Evolutionary conservation across 176 grass and related monocot species (phyloP).

Genomic region (Raddia guianensis): DNA sequence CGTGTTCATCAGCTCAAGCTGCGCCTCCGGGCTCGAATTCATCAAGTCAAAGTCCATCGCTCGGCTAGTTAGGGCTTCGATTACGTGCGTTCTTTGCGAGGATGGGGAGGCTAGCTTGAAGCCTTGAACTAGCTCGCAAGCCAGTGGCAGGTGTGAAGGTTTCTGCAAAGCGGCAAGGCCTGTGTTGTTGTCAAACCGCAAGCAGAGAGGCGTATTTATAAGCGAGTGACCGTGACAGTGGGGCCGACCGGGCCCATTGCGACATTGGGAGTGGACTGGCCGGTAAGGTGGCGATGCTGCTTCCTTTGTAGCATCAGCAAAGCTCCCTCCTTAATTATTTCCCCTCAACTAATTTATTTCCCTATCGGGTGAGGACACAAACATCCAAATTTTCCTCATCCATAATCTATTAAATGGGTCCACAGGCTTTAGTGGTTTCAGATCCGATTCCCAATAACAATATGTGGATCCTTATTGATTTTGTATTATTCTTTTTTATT

Average conservation of each 20-base stretch:
- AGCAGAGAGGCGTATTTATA: conserved; percentile 67
- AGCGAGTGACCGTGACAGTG: conserved; percentile 21
- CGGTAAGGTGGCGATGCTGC: conserved; percentile 8
- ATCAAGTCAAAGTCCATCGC: conserved; percentile 72
- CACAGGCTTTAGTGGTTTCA: no score
- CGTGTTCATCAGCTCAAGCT: conserved; percentile 80
- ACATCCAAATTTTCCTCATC: no score
- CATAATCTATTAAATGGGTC: no score
- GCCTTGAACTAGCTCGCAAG: conserved; percentile 22
- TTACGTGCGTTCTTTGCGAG: background rate
- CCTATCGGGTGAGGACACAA: background rate
- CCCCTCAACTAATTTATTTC: background rate
- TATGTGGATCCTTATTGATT: no score
- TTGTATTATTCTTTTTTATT: no score
- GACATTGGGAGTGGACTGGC: conserved; percentile 34
- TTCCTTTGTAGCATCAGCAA: conserved; percentile 42
- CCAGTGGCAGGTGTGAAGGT: conserved; percentile 34
- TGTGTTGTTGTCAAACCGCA: conserved; percentile 43
- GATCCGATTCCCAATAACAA: no score
- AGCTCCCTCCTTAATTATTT: background rate
- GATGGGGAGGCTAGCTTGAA: background rate
- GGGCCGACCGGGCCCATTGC: background rate
- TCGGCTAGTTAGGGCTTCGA: background rate
- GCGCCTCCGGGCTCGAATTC: conserved; percentile 64
- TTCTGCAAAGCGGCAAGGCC: conserved; percentile 29